Evolutionary conservation across 257 asterid genomes (phyloP), one percentile per base, ranked within the genome.

Genomic region (Ilex asprella): DNA sequence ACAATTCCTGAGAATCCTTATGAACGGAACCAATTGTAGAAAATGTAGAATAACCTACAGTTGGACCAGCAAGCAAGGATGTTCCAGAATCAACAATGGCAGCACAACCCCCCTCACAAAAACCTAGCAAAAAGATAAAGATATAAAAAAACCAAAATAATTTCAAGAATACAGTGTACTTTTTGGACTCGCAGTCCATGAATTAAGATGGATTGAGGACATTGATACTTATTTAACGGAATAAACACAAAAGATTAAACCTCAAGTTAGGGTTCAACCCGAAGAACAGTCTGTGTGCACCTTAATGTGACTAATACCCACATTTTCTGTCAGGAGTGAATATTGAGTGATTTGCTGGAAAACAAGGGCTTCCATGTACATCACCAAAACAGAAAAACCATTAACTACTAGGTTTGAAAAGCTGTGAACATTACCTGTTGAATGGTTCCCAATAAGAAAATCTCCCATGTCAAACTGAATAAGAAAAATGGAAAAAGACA

Each of bases 21-120:
- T 46, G n/a, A 46, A 46, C 12, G 2, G 41, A 35, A 35, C 2
- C 41, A 14, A 46, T 46, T 46, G 52, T 2, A 11, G 10, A 58
- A 16, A 55, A 5, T 32, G 62, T 44, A 16, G 27, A 49, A 39
- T 39, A 59, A 77, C 92, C 7, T 80, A 91, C 96, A 21, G 96
- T 91, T 65, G 98, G 98, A 71, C 96, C 98, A 63, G 90, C 75
- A 44, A 89, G 89, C 77, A 91, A 78, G 66, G 98, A 84, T 66
- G 98, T 91, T 61, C 98, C 98, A 47, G 98, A 82, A 79, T 91
- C 98, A 76, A 88, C 94, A 70, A 91, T 91, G 69, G 98, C 96
- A 76, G 84, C 76, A 81, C 98, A 91, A 60, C 96, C 98, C 29
- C 76, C 86, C 56, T 76, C 84, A 58, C 98, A 88, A 62, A 77